These are phyloP conservation scores for Agastache rugosa DNA, from an alignment of 257 asterid genomes.

Conservation along the genomic window DNA sequence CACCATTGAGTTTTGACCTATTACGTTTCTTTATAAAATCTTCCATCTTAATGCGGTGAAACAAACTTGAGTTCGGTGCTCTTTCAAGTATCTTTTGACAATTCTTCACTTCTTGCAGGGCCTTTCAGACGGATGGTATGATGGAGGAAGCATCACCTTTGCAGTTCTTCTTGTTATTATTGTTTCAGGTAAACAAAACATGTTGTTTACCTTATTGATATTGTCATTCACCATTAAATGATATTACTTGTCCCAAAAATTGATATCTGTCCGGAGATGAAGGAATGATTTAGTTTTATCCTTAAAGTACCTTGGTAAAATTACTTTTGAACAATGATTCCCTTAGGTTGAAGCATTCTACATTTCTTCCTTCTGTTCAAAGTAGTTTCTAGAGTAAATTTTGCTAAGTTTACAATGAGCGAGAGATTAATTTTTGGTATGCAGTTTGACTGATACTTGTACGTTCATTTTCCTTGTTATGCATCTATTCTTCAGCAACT, in stretches of 20 bases:
- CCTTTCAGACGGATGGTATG: slow-evolving; percentile 86
- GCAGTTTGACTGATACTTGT: slow-evolving; percentile 4
- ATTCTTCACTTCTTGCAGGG: slow-evolving; percentile 57
- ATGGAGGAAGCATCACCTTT: slow-evolving; percentile 96
- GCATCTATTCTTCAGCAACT: slow-evolving; percentile 59
- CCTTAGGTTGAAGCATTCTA: slow-evolving; percentile 17
- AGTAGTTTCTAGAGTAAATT: neutral
- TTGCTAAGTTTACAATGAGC: slow-evolving; percentile 18
- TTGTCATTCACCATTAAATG: neutral
- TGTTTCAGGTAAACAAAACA: slow-evolving; percentile 67
- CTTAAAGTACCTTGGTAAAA: neutral
- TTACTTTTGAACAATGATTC: neutral
- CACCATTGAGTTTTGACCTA: neutral
- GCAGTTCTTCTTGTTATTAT: slow-evolving; percentile 93
- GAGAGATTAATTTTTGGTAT: slow-evolving; percentile 3
- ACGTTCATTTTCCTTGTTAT: slow-evolving; percentile 11
- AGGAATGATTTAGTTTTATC: slow-evolving; percentile 10
- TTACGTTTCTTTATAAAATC: no score
- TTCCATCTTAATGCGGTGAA: slow-evolving; percentile 3
- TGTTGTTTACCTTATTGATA: slow-evolving; percentile 14
- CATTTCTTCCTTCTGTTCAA: slow-evolving; percentile 10
- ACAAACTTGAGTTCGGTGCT: slow-evolving; percentile 7
- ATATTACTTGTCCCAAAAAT: neutral
- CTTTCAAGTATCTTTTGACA: neutral
- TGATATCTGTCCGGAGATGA: slow-evolving; percentile 7